Evolutionary conservation across 202 grass and related monocot genomes (phyloP).

Genomic region (Setaria italica): DNA sequence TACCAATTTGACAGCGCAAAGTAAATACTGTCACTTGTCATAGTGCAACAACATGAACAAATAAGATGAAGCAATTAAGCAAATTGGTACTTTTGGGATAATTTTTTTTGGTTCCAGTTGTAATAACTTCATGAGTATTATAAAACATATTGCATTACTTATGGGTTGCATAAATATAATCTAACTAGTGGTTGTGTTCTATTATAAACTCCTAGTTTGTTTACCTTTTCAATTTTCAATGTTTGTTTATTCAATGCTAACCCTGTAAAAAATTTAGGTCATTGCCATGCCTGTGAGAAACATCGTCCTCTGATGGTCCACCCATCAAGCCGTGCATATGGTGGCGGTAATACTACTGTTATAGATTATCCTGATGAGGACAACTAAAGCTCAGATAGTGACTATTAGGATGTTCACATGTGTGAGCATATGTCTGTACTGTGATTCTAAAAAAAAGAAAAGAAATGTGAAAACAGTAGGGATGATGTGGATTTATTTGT

Average conservation of each 20-base stretch:
- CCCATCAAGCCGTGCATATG: conserved; percentile 14
- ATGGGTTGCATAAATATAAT: too few relatives aligned
- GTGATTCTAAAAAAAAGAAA: too few relatives aligned
- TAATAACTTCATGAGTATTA: neutral
- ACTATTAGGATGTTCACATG: neutral
- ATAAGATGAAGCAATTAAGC: neutral
- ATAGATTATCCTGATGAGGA: conserved; percentile 19
- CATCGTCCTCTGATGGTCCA: conserved; percentile 21
- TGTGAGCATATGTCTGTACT: too few relatives aligned
- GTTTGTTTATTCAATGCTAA: neutral
- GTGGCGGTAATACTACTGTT: conserved; percentile 15
- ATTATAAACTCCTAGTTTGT: neutral
- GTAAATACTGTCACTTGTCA: neutral
- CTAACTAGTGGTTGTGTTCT: neutral
- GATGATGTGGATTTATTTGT: too few relatives aligned
- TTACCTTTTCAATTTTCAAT: neutral
- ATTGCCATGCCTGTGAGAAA: neutral
- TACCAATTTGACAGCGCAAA: neutral
- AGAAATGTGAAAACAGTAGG: too few relatives aligned
- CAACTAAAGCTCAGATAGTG: conserved; percentile 25
- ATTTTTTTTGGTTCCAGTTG: neutral
- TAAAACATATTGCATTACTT: neutral
- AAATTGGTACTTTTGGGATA: neutral
- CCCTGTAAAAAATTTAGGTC: neutral
- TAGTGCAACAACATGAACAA: neutral